Base-by-base conservation (phyloP, 2,329 filamentous ascomycete species). In the Microsporum audouinii region DNA sequence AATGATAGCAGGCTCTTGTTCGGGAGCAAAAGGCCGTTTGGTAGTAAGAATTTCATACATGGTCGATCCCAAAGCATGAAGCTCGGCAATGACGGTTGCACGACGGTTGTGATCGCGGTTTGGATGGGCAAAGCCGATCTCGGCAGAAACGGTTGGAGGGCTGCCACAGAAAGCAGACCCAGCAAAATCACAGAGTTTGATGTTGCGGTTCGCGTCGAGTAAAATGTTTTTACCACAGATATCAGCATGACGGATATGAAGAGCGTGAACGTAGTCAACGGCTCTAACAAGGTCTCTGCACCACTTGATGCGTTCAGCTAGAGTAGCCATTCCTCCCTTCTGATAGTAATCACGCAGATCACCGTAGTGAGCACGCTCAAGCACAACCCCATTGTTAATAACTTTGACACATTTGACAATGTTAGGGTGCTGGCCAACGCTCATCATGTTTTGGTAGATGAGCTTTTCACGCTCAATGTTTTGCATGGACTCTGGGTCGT, bases 21-120 rank as follows among this genome's bases (percentile, higher is more conserved):
- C 57, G 23, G 34, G 14, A 29, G 45, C n/a, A 38, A 56, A 43
- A 3, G 60, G 60, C 5, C 56, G 56, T 10, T 5, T 43, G n/a
- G 60, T 56, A n/a, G 60, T 62, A 2, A 62, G 39, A 27, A 62
- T 62, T 57, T 62, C 60, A 49, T 62, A 60, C 31, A 62, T 62
- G 7, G 57, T 62, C n/a, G 57, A 59, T 14, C 60, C 60, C 38
- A 62, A 39, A 8, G 57, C 45, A 33, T 62, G 60, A 7, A 62
- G 31, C 34, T 60, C 60, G 29, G 47, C 57, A n/a, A 27, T 27
- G 23, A 62, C 51, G 14, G 51, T 60, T 12, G 58, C 45, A 27
- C 17, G 17, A 31, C 53, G 41, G 47, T 33, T 34, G 8, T 60
- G 31, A 39, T 57, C 41, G 14, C 41, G 39, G 23, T 58, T 51